Evolutionary conservation across 352 stramenopile species (phyloP), one percentile per base, ranked within the genome.

Genomic region (Globisporangium sylvaticum): DNA sequence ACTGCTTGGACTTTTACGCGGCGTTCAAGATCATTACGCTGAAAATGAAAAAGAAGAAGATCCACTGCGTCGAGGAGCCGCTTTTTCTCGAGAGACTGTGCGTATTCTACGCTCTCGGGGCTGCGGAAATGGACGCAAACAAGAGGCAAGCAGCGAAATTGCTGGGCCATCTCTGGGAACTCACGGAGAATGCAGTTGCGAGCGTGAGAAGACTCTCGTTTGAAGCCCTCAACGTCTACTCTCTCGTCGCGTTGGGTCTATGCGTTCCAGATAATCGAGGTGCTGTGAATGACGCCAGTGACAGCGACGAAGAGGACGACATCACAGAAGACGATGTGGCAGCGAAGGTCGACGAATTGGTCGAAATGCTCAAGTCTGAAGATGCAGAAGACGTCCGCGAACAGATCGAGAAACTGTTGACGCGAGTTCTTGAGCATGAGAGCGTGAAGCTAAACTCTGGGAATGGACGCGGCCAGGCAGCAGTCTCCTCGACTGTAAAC

Each of bases 1-100:
- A 92, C 57, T 90, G 81, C 39, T 71, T 94, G 55, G 87, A 94
- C 68, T 90, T 90, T 55, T 88, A 87, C 59, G 81, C 86, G 0
- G 82, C 75, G 8, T 82, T 90, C 68, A 94, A 93, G 75, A 91
- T 89, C 37, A 78, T 94, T 31, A 44, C 79, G 3, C 68, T 79
- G 39, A 94, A 92, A 64, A 70, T 89, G 58, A 77, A 76, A 32
- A 92, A 92, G 65, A 81, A 83, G 31, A 89, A 83, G 58, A 71
- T 94, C 3, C 52, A 53, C 4, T 89, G 80, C 61, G 66, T 69
- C 6, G 70, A 83, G 4, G 59, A 81, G 9, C 48, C 76, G 6
- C 79, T 84, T 4, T 89, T 91, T 48, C 82, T 84, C 37, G 77
- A 88, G 58, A 71, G 75, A 27, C 56, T 92, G 25, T 89, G 81